Evolutionary conservation across 2,329 filamentous ascomycete species (phyloP).

Genomic region (Epicoccum nigrum): DNA sequence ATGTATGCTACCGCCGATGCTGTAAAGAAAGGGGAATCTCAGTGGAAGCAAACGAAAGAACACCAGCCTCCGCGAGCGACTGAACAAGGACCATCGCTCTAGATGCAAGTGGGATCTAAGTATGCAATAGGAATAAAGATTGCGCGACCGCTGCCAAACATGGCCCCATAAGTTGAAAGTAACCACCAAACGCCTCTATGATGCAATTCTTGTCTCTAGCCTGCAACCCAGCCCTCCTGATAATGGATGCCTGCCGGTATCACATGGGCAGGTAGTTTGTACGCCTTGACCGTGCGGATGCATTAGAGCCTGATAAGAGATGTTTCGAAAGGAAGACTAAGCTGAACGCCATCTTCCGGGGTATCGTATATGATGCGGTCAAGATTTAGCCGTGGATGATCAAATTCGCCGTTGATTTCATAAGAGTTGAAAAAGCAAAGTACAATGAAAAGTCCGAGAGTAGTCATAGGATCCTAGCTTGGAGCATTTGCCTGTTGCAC

Average conservation of each 20-base stretch:
- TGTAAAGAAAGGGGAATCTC: slow-evolving; percentile 16
- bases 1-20: slow-evolving; percentile 9
- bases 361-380: slow-evolving; percentile 42
- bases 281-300: slow-evolving; percentile 21
- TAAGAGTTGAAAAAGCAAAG: slow-evolving; percentile 15
- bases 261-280: slow-evolving; percentile 19
- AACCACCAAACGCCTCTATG: slow-evolving; percentile 18
- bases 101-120: slow-evolving; percentile 11
- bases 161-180: background rate
- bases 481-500: slow-evolving; percentile 25
- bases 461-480: slow-evolving; percentile 2
- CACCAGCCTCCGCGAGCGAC: background rate
- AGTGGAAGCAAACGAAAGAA: slow-evolving; percentile 3
- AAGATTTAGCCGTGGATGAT: slow-evolving; percentile 11
- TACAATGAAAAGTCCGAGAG: background rate
- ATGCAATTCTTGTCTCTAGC: slow-evolving; percentile 23
- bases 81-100: slow-evolving; percentile 1
- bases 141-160: background rate
- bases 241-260: slow-evolving; percentile 22
- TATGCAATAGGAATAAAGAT: slow-evolving; percentile 1
- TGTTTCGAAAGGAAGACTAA: slow-evolving; percentile 15
- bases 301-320: slow-evolving; percentile 25
- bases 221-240: slow-evolving; percentile 19
- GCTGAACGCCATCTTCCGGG: slow-evolving; percentile 39
- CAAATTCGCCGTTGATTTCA: slow-evolving; percentile 23